Conservation (phyloP, 768 basidiomycete genomes). For the Suillus fuscotomentosus region DNA sequence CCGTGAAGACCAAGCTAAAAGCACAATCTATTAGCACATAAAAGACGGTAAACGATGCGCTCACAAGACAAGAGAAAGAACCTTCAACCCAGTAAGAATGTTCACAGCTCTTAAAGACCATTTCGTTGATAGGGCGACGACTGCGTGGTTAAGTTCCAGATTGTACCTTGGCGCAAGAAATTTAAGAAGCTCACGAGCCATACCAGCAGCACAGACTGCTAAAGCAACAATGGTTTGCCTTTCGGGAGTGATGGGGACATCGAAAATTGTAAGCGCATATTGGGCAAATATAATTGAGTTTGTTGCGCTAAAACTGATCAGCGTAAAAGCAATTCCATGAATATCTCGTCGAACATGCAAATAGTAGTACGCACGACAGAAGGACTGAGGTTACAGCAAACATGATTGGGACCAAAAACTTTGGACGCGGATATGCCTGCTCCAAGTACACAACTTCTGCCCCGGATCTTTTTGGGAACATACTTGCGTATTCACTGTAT, state of each 20-base stretch:
- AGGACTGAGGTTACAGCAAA: conserved; percentile 37
- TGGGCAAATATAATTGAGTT: conserved; percentile 27
- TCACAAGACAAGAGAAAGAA: conserved; percentile 20
- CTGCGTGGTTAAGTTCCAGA: conserved; percentile 5
- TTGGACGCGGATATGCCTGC: conserved; percentile 18
- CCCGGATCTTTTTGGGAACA: conserved; percentile 49
- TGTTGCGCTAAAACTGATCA: conserved; percentile 16
- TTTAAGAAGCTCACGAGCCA: conserved; percentile 13
- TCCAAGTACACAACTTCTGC: conserved; percentile 50
- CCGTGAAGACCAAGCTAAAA: conserved; percentile 22
- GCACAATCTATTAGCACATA: background rate
- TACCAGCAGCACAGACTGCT: conserved; percentile 19
- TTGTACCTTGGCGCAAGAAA: background rate
- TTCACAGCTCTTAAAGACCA: conserved; percentile 27
- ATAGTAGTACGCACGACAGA: conserved; percentile 18
- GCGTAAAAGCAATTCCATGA: background rate
- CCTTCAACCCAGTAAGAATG: conserved; percentile 21
- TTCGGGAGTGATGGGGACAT: conserved; percentile 16
- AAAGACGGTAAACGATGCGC: background rate
- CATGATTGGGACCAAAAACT: conserved; percentile 36
- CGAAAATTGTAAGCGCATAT: conserved; percentile 19
- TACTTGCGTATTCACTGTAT: conserved; percentile 44
- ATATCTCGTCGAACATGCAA: background rate
- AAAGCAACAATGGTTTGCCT: conserved; percentile 22
- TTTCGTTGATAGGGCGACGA: conserved; percentile 27